Conservation (phyloP, 306 rosid species). For the Quercus wislizeni region DNA sequence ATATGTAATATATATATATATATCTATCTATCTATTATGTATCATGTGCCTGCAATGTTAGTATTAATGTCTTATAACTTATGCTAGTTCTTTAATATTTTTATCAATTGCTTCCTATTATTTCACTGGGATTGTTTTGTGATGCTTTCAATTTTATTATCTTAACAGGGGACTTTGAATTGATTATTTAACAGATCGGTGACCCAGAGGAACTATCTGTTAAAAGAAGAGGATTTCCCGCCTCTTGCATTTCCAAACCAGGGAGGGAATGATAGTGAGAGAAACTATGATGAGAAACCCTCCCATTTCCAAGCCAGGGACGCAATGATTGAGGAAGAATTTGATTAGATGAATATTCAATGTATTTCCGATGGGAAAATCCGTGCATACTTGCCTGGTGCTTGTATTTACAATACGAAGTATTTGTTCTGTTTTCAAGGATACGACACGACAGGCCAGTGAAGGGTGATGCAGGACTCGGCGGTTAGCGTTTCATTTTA, state of each 20-base stretch:
- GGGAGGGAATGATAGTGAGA: conserved; percentile 35
- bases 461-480: conserved; percentile 24
- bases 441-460: background rate
- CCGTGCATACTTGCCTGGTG: conserved; percentile 9
- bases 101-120: background rate
- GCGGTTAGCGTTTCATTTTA: background rate
- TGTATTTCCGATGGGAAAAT: conserved; percentile 16
- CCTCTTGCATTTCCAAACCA: conserved; percentile 20
- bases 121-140: conserved; percentile 23
- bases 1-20: too few species aligned
- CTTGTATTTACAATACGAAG: conserved; percentile 33
- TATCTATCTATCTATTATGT: too few species aligned
- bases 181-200: conserved; percentile 40
- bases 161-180: conserved; percentile 40
- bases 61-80: background rate
- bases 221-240: conserved; percentile 43
- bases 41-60: too few species aligned
- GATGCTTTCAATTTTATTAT: conserved; percentile 28
- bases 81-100: background rate
- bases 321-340: conserved; percentile 12
- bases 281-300: conserved; percentile 16
- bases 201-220: conserved; percentile 29
- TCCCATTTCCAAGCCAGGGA: conserved; percentile 3
- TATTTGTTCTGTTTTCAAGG: conserved; percentile 16
- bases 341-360: background rate